Base-by-base conservation (phyloP, 768 basidiomycete genomes). In the Pisolithus orientalis region DNA sequence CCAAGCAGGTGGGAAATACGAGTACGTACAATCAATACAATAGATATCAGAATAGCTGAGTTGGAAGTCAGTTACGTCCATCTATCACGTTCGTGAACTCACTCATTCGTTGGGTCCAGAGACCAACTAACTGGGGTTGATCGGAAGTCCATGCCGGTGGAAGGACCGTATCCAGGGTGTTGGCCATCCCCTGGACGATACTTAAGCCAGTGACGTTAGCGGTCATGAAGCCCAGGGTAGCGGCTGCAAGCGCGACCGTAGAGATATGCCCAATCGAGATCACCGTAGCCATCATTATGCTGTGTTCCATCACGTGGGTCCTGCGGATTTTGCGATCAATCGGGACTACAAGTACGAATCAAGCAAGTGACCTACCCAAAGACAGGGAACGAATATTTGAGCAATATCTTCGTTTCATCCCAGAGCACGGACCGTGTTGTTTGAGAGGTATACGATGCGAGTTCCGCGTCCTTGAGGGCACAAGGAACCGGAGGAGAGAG, bases 141-240 rank as follows among this genome's bases (percentile, higher is more conserved):
- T 83, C 64, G 3, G 91, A 93, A 0, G 96, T 94, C 93, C 90
- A 99, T 16, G 95, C 94, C 34, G 90, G 82, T 0, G 96, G 95
- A 8, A 97, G 81, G 60, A 99, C 79, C 0, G 94, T 94, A 65
- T 99, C 96, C 21, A 99, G 80, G 0, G 91, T 84, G 46, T 86
- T 89, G 7, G 82, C 74, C 50, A 95, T 81, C 16, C 92, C 92
- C 56, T 87, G 86, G 6, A 94, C 72, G 50, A 95, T 84, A 57
- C 84, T 87, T 42, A 72, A 65, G 31, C 66, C 66, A 1, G 66
- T 65, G 13, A 85, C 82, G 48, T 76, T 80, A n/a, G 82, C 82
- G 0, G 85, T 86, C 84, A 89, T 87, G 9, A 81, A 83, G 2
- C 80, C 85, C 11, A 89, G 68, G 21, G 80, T 84, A 27, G 86